A percentile compares a stretch with the other conserved stretches of the same genome.
Evolutionary conservation across 2,329 filamentous ascomycete genomes (phyloP).

Genomic region (Colletotrichum sp.): DNA sequence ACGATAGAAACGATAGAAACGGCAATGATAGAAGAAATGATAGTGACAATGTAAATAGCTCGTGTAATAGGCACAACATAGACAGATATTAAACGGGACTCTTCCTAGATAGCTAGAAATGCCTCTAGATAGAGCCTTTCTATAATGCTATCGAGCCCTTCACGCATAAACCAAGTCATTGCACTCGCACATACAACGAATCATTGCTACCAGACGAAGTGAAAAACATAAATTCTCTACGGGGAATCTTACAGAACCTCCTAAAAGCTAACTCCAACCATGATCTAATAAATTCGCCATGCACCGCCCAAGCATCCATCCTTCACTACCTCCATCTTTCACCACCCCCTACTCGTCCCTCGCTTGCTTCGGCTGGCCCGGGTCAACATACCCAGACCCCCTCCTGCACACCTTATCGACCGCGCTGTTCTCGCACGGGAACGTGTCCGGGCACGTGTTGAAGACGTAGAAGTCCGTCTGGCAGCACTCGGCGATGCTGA

Average conservation of each 20-base stretch:
- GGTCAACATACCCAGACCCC: neutral
- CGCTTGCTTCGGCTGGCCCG: neutral
- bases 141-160: too few relatives aligned
- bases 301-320: fast-evolving
- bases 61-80: fast-evolving
- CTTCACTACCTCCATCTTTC: neutral
- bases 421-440: neutral
- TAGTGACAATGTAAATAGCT: too few relatives aligned
- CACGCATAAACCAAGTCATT: too few relatives aligned
- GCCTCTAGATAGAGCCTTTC: fast-evolving
- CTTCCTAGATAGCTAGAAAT: fast-evolving
- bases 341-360: too few relatives aligned
- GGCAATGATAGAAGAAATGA: neutral
- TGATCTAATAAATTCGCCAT: neutral
- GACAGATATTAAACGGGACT: fast-evolving
- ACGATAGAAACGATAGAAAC: neutral
- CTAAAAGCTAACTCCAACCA: neutral
- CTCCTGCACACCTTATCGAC: fast-evolving
- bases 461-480: neutral
- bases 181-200: too few relatives aligned
- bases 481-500: neutral
- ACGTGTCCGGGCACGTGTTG: neutral
- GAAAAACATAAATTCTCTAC: neutral
- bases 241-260: neutral
- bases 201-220: neutral